A percentile compares a stretch with the other conserved stretches of the same genome.
Evolutionary conservation across 371 early-diverging fungal species (phyloP).

Genomic region (Saksenaea vasiformis): DNA sequence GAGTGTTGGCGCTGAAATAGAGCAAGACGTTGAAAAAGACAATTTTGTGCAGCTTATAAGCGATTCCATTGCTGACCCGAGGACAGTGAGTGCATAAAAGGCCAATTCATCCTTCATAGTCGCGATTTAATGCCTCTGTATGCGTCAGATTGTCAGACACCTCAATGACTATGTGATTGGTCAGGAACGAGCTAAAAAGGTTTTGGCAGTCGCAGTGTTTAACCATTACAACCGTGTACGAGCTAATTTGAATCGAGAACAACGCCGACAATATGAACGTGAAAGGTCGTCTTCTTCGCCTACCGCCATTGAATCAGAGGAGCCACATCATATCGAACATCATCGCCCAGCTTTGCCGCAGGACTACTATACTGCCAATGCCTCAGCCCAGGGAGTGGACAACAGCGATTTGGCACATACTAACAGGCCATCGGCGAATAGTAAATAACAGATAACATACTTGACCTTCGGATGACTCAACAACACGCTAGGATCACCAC

Average conservation of each 20-base stretch:
- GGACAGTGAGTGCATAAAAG: too few relatives aligned
- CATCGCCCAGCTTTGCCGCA: conserved; percentile 21
- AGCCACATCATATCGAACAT: conserved; percentile 14
- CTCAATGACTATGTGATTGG: conserved; percentile 89
- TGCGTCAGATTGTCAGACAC: conserved; percentile 72
- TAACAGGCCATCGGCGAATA: conserved; percentile 16
- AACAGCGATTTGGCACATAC: conserved; percentile 21
- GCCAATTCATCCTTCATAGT: too few relatives aligned
- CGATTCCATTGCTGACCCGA: too few relatives aligned
- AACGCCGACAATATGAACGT: conserved; percentile 1
- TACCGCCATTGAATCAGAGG: neutral
- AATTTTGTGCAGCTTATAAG: too few relatives aligned
- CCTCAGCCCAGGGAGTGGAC: conserved; percentile 13
- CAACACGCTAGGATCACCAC: too few relatives aligned
- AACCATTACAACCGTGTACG: conserved; percentile 85
- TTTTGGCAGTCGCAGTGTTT: conserved; percentile 83
- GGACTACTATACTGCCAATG: conserved; percentile 19
- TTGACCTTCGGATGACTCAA: too few relatives aligned
- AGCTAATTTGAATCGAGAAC: conserved; percentile 48
- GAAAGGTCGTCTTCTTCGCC: too few relatives aligned
- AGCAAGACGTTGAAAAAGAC: too few relatives aligned
- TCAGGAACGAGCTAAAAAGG: conserved; percentile 83
- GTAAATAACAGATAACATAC: conserved; percentile 2
- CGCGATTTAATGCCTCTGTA: too few relatives aligned
- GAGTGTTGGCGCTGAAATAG: too few relatives aligned